Percentiles rank a stretch among this genome's conserved stretches.
Evolutionary conservation across 192 early-diverging fungal species (phyloP).

Genomic region (Coemansia sp.): DNA sequence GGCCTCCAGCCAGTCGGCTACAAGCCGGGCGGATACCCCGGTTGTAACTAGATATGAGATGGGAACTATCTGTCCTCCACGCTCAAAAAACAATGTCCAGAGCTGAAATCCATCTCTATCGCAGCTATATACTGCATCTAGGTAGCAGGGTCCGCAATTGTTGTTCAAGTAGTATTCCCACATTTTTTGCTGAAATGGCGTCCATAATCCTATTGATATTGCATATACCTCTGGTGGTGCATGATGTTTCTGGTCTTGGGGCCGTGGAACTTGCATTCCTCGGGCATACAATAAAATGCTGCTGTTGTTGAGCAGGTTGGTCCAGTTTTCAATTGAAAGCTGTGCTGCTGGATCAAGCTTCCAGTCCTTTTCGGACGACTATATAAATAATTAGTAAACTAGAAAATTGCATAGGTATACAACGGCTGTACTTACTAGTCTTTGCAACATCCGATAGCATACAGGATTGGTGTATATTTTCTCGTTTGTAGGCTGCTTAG

Average conservation of each 20-base stretch:
- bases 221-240: background rate
- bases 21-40: conserved; percentile 9
- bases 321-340: conserved; percentile 39
- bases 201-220: conserved; percentile 31
- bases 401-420: too few relatives aligned
- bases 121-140: conserved; percentile 29
- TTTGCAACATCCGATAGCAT: conserved; percentile 34
- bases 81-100: conserved; percentile 44
- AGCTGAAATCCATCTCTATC: conserved; percentile 39
- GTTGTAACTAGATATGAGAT: conserved; percentile 38
- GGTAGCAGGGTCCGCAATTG: conserved; percentile 23
- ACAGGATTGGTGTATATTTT: conserved; percentile 19
- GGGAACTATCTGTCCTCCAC: conserved; percentile 13
- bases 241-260: conserved; percentile 12
- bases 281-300: conserved; percentile 21
- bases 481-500: too few relatives aligned
- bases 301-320: conserved; percentile 7
- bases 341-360: conserved; percentile 13
- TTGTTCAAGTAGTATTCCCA: conserved; percentile 20
- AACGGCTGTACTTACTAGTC: conserved; percentile 11
- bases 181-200: conserved; percentile 32
- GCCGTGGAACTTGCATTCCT: conserved; percentile 26
- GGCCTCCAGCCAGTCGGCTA: conserved; percentile 30
- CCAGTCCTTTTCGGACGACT: conserved; percentile 9
- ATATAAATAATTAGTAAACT: too few relatives aligned